Evolutionary conservation across 1,284 basidiomycete genomes (phyloP).

Genomic region (Psilocybe mexicana): DNA sequence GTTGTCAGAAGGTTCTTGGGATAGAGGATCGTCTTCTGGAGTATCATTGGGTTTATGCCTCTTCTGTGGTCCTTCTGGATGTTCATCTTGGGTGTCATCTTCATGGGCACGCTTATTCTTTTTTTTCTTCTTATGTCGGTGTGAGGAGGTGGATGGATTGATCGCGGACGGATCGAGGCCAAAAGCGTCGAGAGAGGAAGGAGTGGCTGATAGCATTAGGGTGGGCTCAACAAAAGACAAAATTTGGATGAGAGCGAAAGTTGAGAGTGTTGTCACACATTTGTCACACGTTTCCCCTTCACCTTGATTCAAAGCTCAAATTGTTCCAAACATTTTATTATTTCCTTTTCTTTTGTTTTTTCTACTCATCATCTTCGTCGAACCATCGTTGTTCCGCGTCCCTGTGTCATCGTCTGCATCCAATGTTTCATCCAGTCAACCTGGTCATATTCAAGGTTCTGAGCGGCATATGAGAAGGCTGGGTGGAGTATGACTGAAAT

Average conservation of each 20-base stretch:
- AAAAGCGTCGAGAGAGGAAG: constrained; percentile 23
- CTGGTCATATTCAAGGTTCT: constrained; percentile 1
- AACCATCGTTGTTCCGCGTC: no score
- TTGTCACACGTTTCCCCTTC: background rate
- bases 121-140: constrained; percentile 29
- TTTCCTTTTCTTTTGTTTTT: no score
- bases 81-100: constrained; percentile 21
- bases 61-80: constrained; percentile 29
- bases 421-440: no score
- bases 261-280: constrained; percentile 7
- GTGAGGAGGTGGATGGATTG: constrained; percentile 15
- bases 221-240: constrained; percentile 42
- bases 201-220: constrained; percentile 33
- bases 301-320: no score
- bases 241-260: background rate
- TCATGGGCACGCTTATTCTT: constrained; percentile 38
- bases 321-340: no score
- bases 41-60: constrained; percentile 25
- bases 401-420: no score
- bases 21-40: background rate
- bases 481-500: constrained; percentile 10
- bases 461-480: constrained; percentile 4
- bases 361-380: no score
- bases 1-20: background rate
- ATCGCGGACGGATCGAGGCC: constrained; percentile 26